These are phyloP conservation scores for Fusarium denticulatum DNA, from an alignment of 2,329 filamentous ascomycete genomes.

Conservation along the genomic window DNA sequence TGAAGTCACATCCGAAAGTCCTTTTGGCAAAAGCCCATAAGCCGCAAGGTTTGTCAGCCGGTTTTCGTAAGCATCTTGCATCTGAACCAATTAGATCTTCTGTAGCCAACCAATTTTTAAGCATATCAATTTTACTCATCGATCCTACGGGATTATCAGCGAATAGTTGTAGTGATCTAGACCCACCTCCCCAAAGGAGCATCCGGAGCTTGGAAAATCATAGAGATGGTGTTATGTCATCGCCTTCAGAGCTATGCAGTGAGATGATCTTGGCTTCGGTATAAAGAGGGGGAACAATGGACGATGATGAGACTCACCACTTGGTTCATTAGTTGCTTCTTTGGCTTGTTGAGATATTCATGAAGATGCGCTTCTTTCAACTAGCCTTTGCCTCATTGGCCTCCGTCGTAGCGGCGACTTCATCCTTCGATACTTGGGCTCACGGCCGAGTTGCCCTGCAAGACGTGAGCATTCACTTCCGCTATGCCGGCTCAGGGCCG, in stretches of 20 bases:
- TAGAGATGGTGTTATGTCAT: not conserved
- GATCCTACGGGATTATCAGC: not conserved
- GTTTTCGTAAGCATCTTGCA: not conserved
- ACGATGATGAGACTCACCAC: fast-evolving
- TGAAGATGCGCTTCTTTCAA: not conserved
- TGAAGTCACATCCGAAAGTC: not conserved
- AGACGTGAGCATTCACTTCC: conserved; percentile 55
- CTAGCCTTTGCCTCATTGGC: conserved; percentile 3
- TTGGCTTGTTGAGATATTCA: fast-evolving
- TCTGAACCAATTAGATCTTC: not conserved
- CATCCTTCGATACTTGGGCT: conserved; percentile 52
- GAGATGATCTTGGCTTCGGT: not conserved
- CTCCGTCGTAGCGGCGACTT: not conserved
- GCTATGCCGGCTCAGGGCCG: conserved; percentile 53
- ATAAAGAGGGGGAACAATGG: not conserved
- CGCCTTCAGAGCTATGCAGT: not conserved
- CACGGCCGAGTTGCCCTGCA: conserved; percentile 50
- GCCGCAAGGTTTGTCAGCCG: not conserved
- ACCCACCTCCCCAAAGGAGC: conserved; percentile 15
- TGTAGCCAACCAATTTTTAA: not conserved
- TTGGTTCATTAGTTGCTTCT: fast-evolving
- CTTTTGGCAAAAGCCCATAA: not conserved
- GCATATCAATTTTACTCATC: not conserved
- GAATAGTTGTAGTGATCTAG: not conserved
- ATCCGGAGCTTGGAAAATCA: conserved; percentile 11